phyloP scores from a whole-genome alignment of 1,284 basidiomycete species.

The Singerocomus inundabilis region DNA sequence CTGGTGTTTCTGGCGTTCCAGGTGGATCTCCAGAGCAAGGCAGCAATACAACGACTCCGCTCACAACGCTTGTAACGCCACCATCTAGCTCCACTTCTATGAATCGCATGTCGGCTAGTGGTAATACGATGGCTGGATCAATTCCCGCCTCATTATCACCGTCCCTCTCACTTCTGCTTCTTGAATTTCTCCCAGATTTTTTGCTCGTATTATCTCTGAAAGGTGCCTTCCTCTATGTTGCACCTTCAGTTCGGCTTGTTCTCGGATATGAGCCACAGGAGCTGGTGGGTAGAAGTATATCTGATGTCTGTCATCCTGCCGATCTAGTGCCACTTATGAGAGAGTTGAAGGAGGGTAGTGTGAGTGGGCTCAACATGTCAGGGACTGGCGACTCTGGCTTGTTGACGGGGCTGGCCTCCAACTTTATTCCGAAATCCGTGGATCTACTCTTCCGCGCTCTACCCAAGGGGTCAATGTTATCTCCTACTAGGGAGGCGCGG shows the following conservation, averaged over 20 bases:
- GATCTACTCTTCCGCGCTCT: slow-evolving; percentile 77
- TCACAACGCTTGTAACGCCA: slow-evolving; percentile 21
- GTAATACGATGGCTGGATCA: slow-evolving; percentile 30
- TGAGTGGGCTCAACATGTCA: slow-evolving; percentile 28
- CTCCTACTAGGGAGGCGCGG: background rate
- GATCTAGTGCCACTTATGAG: slow-evolving; percentile 91
- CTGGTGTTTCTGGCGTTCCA: slow-evolving; percentile 20
- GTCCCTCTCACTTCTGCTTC: slow-evolving; percentile 59
- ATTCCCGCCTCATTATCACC: slow-evolving; percentile 34
- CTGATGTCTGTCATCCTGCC: slow-evolving; percentile 82
- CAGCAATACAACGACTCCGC: slow-evolving; percentile 13
- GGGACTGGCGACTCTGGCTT: slow-evolving; percentile 17
- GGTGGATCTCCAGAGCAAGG: slow-evolving; percentile 15
- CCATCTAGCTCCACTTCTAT: slow-evolving; percentile 12
- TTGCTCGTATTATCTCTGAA: slow-evolving; percentile 91
- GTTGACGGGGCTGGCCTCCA: slow-evolving; percentile 4
- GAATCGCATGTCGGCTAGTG: slow-evolving; percentile 10
- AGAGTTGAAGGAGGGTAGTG: slow-evolving; percentile 83
- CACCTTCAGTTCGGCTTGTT: slow-evolving; percentile 72
- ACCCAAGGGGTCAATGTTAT: slow-evolving; percentile 41
- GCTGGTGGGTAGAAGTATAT: slow-evolving; percentile 74
- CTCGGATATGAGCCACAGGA: slow-evolving; percentile 83
- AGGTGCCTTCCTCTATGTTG: slow-evolving; percentile 91
- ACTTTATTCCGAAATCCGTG: slow-evolving; percentile 44
- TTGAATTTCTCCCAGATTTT: slow-evolving; percentile 75